Base-by-base conservation (phyloP, 768 basidiomycete species). In the Mycena sanguinolenta region DNA sequence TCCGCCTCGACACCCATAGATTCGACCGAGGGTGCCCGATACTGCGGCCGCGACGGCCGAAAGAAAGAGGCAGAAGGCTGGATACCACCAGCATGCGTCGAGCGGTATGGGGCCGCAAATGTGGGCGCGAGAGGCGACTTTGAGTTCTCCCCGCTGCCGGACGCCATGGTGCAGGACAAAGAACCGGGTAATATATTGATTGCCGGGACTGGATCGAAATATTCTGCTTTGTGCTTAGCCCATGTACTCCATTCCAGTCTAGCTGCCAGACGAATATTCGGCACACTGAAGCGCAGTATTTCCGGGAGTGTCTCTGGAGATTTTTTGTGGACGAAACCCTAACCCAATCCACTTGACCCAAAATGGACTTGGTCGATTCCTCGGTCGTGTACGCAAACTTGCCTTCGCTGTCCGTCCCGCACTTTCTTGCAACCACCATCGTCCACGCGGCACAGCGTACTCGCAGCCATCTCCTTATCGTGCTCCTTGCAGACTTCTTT, bases 11-110 rank as follows among this genome's bases (percentile, higher is more conserved):
- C 78, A 58, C 73, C 73, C 58, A 76, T 75, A 10, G 83, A 83
- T 79, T 82, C 59, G 83, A 84, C 27, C 79, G 87, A 34, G 84
- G 86, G 71, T 79, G 84, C 58, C 78, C 68, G 79, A 14, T 77
- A 78, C 64, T 84, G 83, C 0, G 92, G 93, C 58, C 90, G 85
- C 6, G 90, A 87, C 5, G 93, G 92, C 25, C 85, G 88, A 76
- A 95, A 95, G 82, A 95, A 95, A 9, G 92, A 91, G 6, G 92
- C 88, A 13, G 93, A 90, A 19, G 95, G 93, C 64, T 91, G 89
- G 23, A 95, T 92, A 36, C 92, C 93, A 52, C 89, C 88, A 16
- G 90, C 90, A 78, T 94, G 91, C 0, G 91, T 91, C 1, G 87
- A 77, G 14, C 55, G 49, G 63, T 54, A 62, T 30, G 61, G 72